Evolutionary conservation across 805 yeast species (phyloP).

Genomic region (Metschnikowia matae): DNA sequence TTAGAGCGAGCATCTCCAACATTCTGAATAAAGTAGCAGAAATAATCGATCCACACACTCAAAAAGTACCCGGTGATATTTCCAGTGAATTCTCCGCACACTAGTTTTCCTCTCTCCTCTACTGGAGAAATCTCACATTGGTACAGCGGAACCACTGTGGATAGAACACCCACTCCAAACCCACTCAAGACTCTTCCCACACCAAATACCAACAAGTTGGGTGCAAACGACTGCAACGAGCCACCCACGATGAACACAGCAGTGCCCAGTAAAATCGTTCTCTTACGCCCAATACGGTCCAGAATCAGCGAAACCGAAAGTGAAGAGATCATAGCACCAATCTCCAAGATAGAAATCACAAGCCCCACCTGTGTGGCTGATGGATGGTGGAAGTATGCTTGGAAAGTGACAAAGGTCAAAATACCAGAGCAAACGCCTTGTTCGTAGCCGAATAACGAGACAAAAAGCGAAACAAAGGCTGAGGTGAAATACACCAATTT

Average conservation of each 20-base stretch:
- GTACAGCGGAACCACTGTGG: slow-evolving; percentile 82
- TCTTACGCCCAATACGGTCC: slow-evolving; percentile 19
- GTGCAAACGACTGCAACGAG: slow-evolving; percentile 34
- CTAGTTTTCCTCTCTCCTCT: slow-evolving; percentile 77
- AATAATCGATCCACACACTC: slow-evolving; percentile 85
- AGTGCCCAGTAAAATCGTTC: slow-evolving; percentile 18
- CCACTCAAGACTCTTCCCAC: slow-evolving; percentile 77
- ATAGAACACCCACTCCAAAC: slow-evolving; percentile 79
- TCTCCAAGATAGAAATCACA: slow-evolving; percentile 18
- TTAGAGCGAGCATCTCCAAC: slow-evolving; percentile 39
- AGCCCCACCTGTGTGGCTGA: slow-evolving; percentile 17
- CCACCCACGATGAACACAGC: slow-evolving; percentile 17
- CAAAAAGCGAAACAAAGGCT: slow-evolving; percentile 42
- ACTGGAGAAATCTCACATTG: slow-evolving; percentile 88
- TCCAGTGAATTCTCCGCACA: slow-evolving; percentile 85
- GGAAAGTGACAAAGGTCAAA: slow-evolving; percentile 68
- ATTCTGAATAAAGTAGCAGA: slow-evolving; percentile 60
- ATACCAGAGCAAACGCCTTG: slow-evolving; percentile 90
- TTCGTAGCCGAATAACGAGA: slow-evolving; percentile 31
- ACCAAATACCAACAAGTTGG: slow-evolving; percentile 53
- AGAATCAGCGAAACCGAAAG: slow-evolving; percentile 15
- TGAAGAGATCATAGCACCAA: slow-evolving; percentile 21
- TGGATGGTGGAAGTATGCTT: slow-evolving; percentile 25
- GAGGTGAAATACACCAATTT: slow-evolving; percentile 41
- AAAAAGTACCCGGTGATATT: slow-evolving; percentile 76